Evolutionary conservation across 495 filamentous ascomycete genomes (phyloP).

Genomic region (Podospora appendiculata): DNA sequence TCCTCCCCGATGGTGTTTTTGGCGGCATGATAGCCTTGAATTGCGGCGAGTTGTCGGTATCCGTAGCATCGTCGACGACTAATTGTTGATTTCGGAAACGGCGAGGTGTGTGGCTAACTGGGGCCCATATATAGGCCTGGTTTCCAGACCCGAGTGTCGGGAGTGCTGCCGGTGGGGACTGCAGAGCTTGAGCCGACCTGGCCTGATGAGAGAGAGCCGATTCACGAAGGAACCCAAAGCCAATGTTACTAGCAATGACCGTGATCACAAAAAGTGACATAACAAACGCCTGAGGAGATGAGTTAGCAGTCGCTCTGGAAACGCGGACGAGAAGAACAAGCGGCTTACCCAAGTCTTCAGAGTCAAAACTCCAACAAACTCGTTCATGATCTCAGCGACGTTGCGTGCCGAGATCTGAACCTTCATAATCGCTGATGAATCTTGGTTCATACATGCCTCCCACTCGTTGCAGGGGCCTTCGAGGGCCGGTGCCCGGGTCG

Average conservation of each 20-base stretch:
- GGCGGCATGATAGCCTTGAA: conserved; percentile 27
- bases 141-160: conserved; percentile 18
- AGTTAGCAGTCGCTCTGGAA: conserved; percentile 11
- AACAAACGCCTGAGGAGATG: conserved; percentile 37
- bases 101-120: conserved; percentile 34
- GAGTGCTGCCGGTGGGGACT: conserved; percentile 23
- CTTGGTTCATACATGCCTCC: conserved; percentile 75
- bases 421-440: conserved; percentile 31
- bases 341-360: conserved; percentile 59
- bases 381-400: conserved; percentile 39
- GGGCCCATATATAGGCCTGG: conserved; percentile 36
- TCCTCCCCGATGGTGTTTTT: conserved; percentile 31
- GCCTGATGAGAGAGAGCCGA: conserved; percentile 12
- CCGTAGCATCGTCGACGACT: conserved; percentile 29
- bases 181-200: conserved; percentile 16
- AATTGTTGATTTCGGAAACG: conserved; percentile 23
- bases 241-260: conserved; percentile 49
- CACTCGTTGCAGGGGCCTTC: conserved; percentile 66
- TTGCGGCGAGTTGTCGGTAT: conserved; percentile 32
- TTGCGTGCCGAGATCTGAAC: conserved; percentile 34
- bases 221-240: conserved; percentile 34
- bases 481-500: conserved; percentile 61
- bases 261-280: conserved; percentile 48
- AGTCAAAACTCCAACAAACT: conserved; percentile 36
- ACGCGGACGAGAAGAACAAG: conserved; percentile 22